These are phyloP conservation scores for Pseudogymnoascus pannorum DNA, from an alignment of 2,329 filamentous ascomycete genomes.

Conservation along the genomic window DNA sequence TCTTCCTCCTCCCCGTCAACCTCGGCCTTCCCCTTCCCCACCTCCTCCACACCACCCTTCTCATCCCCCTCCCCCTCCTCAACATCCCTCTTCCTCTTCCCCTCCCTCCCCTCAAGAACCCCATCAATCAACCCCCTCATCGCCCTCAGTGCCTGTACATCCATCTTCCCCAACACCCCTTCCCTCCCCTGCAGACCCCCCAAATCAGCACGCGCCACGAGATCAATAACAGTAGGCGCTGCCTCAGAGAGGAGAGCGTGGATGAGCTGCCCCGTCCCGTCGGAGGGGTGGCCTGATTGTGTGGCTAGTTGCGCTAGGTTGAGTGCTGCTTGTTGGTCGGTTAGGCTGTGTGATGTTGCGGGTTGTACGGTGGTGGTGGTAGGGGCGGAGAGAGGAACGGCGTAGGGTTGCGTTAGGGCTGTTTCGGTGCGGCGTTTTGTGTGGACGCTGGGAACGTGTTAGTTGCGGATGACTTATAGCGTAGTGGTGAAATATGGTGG, in stretches of 20 bases:
- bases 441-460: conserved; percentile 16
- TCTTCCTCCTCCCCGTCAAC: too few relatives aligned
- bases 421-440: conserved; percentile 12
- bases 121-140: conserved; percentile 19
- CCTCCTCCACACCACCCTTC: too few relatives aligned
- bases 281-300: conserved; percentile 34
- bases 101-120: background rate
- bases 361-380: conserved; percentile 16
- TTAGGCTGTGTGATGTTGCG: conserved; percentile 30
- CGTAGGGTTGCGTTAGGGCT: background rate
- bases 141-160: conserved; percentile 17
- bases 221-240: conserved; percentile 33
- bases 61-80: background rate
- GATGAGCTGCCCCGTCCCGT: too few relatives aligned
- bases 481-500: too few relatives aligned
- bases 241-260: conserved; percentile 38
- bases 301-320: conserved; percentile 52
- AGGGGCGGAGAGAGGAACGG: background rate
- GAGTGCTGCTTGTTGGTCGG: conserved; percentile 60
- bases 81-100: background rate
- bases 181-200: background rate
- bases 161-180: conserved; percentile 7
- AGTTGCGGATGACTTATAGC: too few relatives aligned
- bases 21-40: too few relatives aligned
- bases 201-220: conserved; percentile 28